Conservation (phyloP, 345 rosid species). For the Triadica sebifera region DNA sequence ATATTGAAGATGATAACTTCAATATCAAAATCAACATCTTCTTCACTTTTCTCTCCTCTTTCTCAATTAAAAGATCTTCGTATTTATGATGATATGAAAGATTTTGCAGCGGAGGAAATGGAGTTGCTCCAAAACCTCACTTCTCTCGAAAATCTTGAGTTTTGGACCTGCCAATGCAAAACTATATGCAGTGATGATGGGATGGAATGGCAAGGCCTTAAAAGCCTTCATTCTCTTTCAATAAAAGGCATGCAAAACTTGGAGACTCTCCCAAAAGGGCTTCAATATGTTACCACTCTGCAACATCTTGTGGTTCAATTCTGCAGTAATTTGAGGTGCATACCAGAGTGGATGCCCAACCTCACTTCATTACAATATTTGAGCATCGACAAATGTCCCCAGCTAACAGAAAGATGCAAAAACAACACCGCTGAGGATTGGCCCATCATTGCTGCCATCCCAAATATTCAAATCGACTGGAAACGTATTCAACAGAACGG, state of each 20-base stretch:
- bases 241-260: not conserved
- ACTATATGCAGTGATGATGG: not conserved
- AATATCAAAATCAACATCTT: not conserved
- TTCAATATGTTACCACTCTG: constrained; percentile 12
- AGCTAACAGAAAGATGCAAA: not conserved
- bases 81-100: no score
- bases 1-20: not conserved
- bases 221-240: not conserved
- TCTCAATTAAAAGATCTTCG: not conserved
- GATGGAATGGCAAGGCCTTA: constrained; percentile 10
- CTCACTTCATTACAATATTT: not conserved
- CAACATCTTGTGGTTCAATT: not conserved
- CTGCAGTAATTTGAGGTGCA: constrained; percentile 3
- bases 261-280: constrained; percentile 14
- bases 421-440: not conserved
- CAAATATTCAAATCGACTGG: not conserved
- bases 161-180: not conserved
- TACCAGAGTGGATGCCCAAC: constrained; percentile 6
- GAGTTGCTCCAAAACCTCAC: not conserved
- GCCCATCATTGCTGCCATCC: not conserved
- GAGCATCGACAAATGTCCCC: not conserved
- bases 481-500: not conserved
- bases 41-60: not conserved
- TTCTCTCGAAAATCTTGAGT: not conserved
- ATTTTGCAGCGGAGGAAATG: no score